Evolutionary conservation across 176 grass and related monocot species (phyloP).

Genomic region (Carex parvula): DNA sequence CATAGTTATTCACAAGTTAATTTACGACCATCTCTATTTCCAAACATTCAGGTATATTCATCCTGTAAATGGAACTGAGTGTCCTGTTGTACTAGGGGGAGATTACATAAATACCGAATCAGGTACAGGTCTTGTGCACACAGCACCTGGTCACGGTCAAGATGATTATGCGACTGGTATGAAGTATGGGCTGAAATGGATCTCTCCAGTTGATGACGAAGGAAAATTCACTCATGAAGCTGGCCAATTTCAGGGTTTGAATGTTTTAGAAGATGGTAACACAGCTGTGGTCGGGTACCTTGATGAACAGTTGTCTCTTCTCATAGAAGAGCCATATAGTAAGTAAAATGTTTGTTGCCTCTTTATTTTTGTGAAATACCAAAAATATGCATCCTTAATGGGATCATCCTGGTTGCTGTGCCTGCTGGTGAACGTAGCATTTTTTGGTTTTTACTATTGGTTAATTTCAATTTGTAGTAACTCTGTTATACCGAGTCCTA

Average conservation of each 20-base stretch:
- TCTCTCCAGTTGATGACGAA: constrained; percentile 92
- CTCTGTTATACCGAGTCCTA: not conserved
- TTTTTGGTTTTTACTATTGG: not conserved
- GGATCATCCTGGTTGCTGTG: not conserved
- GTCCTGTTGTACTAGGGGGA: constrained; percentile 80
- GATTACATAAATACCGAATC: constrained; percentile 98
- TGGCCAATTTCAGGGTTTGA: constrained; percentile 70
- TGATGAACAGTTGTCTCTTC: constrained; percentile 57
- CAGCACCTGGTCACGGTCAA: constrained; percentile 96
- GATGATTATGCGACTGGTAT: constrained; percentile 90
- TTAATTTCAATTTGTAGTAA: not conserved
- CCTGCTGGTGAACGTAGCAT: not conserved
- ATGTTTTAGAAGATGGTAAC: constrained; percentile 86
- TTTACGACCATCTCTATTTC: not conserved
- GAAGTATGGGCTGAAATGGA: constrained; percentile 86
- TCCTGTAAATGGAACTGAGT: constrained; percentile 80
- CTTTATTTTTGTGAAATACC: not conserved
- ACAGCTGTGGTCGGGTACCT: constrained; percentile 68
- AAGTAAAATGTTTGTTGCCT: constrained; percentile 41
- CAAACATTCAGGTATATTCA: constrained; percentile 60
- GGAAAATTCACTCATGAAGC: constrained; percentile 88
- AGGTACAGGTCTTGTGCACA: constrained; percentile 97
- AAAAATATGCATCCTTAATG: not conserved
- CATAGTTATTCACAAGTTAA: not conserved
- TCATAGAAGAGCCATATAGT: constrained; percentile 94